Base-by-base conservation (phyloP, 305 asterid genomes). In the Solanum hybrid region DNA sequence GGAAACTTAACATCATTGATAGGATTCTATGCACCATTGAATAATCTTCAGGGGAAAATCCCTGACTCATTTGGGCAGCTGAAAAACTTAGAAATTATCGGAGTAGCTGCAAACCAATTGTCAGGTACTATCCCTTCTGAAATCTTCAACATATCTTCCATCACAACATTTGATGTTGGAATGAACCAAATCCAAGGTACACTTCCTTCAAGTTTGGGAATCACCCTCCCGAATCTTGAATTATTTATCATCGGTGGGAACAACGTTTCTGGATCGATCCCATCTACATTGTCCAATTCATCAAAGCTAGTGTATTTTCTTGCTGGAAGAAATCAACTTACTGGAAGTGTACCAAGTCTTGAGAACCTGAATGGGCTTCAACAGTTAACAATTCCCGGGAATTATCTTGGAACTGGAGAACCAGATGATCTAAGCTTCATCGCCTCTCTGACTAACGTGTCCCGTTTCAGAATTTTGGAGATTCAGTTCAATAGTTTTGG, bases 1-100 rank as follows among this genome's bases (percentile, higher is more conserved):
- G 93, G 93, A 24, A 90, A 91, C 89, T 61, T 88, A 78, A 76
- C 93, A 13, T 90, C 92, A 26, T 89, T 91, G 14, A 28, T 6
- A 11, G 86, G 69, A 35, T 74, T 91, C n/a, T 87, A 33, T 18
- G 89, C 82, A 28, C 88, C 57, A 75, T 79, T 78, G 40, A 91
- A 91, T 73, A 75, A 24, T 88, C 83, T 91, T 24, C 37, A 51
- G 20, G 92, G 93, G 26, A 76, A 20, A 80, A 86, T 90, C 74
- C 92, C 93, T 0, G 73, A 28, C 69, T 67, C 92, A 4, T 78
- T 91, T 29, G 93, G 92, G 31, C 67, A 73, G 67, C 92, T 88
- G 28, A 74, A 78, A 5, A 88, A 82, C 77, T 77, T 91, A 61
- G 46, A 78, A 8, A 42, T 5, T 28, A 2, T 91, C 4, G 86